These are phyloP conservation scores for Epichloe scottii DNA, from an alignment of 2,329 filamentous ascomycete genomes.

Conservation along the genomic window DNA sequence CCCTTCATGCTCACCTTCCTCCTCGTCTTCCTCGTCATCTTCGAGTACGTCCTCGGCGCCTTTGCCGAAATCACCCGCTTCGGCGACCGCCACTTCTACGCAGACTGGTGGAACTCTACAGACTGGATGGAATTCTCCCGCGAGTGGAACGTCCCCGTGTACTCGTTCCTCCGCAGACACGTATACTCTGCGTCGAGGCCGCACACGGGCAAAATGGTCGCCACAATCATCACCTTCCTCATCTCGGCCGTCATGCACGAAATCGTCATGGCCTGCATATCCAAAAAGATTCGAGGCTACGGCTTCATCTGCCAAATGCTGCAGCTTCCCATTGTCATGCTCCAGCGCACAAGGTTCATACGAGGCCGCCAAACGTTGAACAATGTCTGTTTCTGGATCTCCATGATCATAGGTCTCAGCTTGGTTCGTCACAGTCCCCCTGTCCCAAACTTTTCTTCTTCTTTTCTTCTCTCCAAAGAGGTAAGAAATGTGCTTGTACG, in stretches of 20 bases:
- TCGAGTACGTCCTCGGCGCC: constrained; percentile 89
- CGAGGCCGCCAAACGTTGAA: constrained; percentile 67
- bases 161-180: constrained; percentile 87
- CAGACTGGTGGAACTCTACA: constrained; percentile 63
- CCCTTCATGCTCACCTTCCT: constrained; percentile 96
- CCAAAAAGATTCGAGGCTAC: constrained; percentile 89
- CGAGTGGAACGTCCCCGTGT: constrained; percentile 96
- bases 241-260: constrained; percentile 86
- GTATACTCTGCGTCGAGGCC: constrained; percentile 77
- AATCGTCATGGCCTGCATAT: constrained; percentile 95
- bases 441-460: background rate
- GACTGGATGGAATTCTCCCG: constrained; percentile 94
- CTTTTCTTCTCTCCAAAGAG: background rate
- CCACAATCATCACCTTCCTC: constrained; percentile 83
- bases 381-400: constrained; percentile 82
- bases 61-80: constrained; percentile 92
- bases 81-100: constrained; percentile 88
- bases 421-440: constrained; percentile 43
- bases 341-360: constrained; percentile 72
- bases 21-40: constrained; percentile 94
- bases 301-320: constrained; percentile 93
- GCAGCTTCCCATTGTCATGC: constrained; percentile 85
- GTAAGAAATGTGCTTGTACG: constrained; percentile 5
- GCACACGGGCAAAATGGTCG: constrained; percentile 61
- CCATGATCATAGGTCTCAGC: constrained; percentile 77